Conservation (phyloP, 495 filamentous ascomycete genomes). For the Talaromyces stipitatus region DNA sequence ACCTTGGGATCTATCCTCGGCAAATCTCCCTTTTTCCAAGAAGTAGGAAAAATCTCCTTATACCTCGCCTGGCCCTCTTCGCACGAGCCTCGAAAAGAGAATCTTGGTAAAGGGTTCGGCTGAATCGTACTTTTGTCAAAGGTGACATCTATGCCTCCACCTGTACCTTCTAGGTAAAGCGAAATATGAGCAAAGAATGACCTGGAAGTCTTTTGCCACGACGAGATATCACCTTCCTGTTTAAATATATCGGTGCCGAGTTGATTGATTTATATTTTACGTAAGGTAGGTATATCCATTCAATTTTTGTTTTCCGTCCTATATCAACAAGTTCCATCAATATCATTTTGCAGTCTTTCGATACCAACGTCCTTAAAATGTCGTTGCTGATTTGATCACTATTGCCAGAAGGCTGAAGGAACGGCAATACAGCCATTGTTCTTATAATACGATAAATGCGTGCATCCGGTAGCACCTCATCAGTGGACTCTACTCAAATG, state of each 20-base stretch:
- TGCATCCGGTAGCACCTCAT: not conserved
- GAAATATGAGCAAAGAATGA: too few relatives aligned
- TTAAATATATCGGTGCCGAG: not conserved
- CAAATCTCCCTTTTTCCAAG: too few relatives aligned
- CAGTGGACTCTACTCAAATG: not conserved
- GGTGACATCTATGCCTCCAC: not conserved
- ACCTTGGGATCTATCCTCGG: too few relatives aligned
- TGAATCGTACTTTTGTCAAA: not conserved
- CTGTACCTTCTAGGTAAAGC: too few relatives aligned
- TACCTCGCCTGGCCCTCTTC: too few relatives aligned
- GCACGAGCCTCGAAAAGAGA: too few relatives aligned
- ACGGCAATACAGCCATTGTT: not conserved
- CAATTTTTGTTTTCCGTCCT: not conserved
- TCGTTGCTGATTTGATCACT: not conserved
- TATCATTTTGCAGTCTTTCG: too few relatives aligned
- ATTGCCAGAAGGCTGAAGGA: not conserved
- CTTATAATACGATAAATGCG: not conserved
- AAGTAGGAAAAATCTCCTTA: too few relatives aligned
- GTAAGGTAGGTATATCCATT: not conserved
- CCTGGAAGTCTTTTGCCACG: not conserved
- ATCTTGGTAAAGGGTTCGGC: not conserved
- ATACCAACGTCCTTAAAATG: not conserved
- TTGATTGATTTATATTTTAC: not conserved
- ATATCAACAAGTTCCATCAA: not conserved
- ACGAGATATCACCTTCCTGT: not conserved